Percentiles rank a stretch among this genome's conserved stretches.
Evolutionary conservation across 306 rosid species (phyloP).

Genomic region (Styphnolobium japonicum): DNA sequence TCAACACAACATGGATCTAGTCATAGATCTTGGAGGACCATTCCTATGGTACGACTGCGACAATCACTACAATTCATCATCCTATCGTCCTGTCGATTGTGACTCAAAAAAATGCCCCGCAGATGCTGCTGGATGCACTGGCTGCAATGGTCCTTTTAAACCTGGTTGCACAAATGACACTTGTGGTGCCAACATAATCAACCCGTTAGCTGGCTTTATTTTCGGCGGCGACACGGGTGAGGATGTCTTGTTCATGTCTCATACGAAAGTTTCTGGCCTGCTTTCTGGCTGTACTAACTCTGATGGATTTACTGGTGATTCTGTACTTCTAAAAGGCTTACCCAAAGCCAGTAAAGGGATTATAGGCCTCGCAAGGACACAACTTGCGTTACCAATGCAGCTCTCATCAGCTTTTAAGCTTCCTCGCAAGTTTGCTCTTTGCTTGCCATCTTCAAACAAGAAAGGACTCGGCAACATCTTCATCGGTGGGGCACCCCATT

Average conservation of each 20-base stretch:
- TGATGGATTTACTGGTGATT: neutral
- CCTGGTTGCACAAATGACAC: conserved; percentile 31
- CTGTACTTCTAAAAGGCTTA: neutral
- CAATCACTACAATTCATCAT: conserved; percentile 13
- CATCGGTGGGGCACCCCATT: conserved; percentile 23
- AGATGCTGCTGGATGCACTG: neutral
- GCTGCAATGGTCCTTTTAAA: neutral
- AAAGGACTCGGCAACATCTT: conserved; percentile 27
- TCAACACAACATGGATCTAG: neutral
- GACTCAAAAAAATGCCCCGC: conserved; percentile 1
- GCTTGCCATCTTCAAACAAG: conserved; percentile 28
- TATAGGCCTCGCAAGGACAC: conserved; percentile 38
- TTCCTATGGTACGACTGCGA: conserved; percentile 28
- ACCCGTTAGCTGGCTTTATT: neutral
- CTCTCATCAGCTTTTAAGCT: neutral
- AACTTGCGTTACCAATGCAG: conserved; percentile 10
- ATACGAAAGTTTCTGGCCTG: neutral
- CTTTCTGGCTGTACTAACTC: neutral
- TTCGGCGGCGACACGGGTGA: neutral
- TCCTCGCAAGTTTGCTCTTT: conserved; percentile 35
- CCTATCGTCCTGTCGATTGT: conserved; percentile 17
- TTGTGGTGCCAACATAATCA: conserved; percentile 2
- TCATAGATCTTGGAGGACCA: conserved; percentile 35
- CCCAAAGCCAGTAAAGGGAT: neutral
- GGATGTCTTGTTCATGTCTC: conserved; percentile 12